These are phyloP conservation scores for Tremella yokohamensis DNA, from an alignment of 768 basidiomycete species.

Conservation along the genomic window DNA sequence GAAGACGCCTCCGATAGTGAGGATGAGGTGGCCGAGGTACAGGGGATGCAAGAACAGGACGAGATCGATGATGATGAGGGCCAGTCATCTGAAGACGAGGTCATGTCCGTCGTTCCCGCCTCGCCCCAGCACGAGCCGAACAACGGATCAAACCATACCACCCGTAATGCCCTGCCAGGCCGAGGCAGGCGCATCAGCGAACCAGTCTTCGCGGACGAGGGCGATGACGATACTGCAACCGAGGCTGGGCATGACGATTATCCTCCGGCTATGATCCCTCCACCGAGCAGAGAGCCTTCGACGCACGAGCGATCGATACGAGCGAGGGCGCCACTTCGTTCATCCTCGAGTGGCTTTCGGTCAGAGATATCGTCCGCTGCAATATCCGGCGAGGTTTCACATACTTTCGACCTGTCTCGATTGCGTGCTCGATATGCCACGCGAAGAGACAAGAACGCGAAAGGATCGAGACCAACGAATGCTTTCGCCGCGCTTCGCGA, in stretches of 20 bases:
- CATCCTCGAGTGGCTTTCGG: conserved; percentile 17
- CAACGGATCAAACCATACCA: no score
- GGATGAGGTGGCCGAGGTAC: conserved; percentile 29
- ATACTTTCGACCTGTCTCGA: conserved; percentile 52
- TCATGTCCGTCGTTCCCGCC: no score
- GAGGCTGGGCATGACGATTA: conserved; percentile 2
- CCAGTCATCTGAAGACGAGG: not conserved
- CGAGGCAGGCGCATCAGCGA: conserved; percentile 25
- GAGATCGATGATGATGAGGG: conserved; percentile 5
- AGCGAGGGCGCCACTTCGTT: no score
- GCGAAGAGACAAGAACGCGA: conserved; percentile 2
- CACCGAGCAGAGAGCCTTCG: not conserved
- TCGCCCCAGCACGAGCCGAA: no score
- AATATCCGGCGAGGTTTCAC: conserved; percentile 34
- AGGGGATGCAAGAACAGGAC: conserved; percentile 10
- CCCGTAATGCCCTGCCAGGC: no score
- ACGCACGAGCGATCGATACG: no score
- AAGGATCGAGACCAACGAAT: conserved; percentile 11
- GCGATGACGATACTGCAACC: not conserved
- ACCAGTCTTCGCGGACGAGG: conserved; percentile 27
- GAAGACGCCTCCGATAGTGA: conserved; percentile 24
- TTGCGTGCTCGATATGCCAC: conserved; percentile 31
- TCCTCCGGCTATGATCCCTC: conserved; percentile 1
- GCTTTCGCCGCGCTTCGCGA: conserved; percentile 31
- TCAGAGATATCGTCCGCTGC: conserved; percentile 29